phyloP scores from a whole-genome alignment of 441 rosid genomes.

The Lepidium campestre region DNA sequence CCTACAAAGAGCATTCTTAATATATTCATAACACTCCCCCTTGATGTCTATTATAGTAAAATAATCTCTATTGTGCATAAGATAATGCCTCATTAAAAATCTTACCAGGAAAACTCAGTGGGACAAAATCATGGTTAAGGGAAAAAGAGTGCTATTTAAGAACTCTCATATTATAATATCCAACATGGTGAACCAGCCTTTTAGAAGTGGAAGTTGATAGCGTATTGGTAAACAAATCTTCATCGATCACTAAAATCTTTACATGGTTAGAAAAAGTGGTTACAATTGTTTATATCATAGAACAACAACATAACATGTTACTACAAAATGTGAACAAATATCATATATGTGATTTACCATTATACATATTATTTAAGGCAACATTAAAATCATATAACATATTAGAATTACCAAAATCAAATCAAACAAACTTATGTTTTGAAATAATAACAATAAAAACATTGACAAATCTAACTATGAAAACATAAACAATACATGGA shows the following conservation, averaged over 20 bases:
- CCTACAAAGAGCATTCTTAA: background rate
- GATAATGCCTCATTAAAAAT: background rate
- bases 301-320: no score
- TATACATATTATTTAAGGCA: no score
- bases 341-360: background rate
- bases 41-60: background rate
- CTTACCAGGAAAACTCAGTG: background rate
- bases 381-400: no score
- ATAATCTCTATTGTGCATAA: background rate
- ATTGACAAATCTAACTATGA: no score
- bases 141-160: background rate
- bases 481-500: no score
- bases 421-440: no score
- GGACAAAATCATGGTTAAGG: background rate
- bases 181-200: background rate
- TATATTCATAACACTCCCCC: background rate
- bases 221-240: background rate
- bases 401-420: no score
- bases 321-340: background rate
- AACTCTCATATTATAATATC: background rate
- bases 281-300: no score
- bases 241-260: background rate
- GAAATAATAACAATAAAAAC: no score
- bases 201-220: background rate
- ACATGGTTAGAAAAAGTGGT: background rate